These are phyloP conservation scores for Rhodotorula sp. DNA, from an alignment of 1,284 basidiomycete species.

Conservation along the genomic window DNA sequence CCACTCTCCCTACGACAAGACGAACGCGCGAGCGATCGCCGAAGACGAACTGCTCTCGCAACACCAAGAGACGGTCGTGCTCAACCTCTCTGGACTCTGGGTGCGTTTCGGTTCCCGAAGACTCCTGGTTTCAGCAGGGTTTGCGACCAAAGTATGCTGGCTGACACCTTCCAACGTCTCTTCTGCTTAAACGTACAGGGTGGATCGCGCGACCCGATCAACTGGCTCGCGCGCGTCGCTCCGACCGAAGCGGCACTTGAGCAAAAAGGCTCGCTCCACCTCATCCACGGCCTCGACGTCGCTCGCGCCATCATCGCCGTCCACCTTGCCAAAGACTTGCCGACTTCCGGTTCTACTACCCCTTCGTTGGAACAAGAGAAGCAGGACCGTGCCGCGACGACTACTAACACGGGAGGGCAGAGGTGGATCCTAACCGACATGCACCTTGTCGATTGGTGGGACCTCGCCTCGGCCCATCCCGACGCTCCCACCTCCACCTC, in stretches of 20 bases:
- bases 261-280: constrained; percentile 59
- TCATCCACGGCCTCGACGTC: constrained; percentile 52
- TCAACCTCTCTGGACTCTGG: constrained; percentile 66
- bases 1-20: constrained; percentile 53
- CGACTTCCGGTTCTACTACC: not conserved
- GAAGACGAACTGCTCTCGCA: constrained; percentile 60
- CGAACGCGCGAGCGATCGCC: constrained; percentile 55
- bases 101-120: not conserved
- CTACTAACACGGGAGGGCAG: not conserved
- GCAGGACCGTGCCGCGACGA: not conserved
- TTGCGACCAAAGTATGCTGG: not conserved
- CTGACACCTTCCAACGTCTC: too few relatives aligned
- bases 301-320: constrained; percentile 58
- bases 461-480: constrained; percentile 54
- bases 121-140: not conserved
- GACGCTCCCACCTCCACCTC: not conserved
- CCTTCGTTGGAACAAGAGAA: not conserved
- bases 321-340: constrained; percentile 12
- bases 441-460: constrained; percentile 67
- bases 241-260: constrained; percentile 59
- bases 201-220: constrained; percentile 55
- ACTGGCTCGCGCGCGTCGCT: constrained; percentile 59
- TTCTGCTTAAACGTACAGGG: constrained; percentile 46
- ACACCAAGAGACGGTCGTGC: constrained; percentile 55
- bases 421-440: constrained; percentile 57